Conservation (phyloP, 2,329 filamentous ascomycete genomes). For the Gliomastix tumulicola region DNA sequence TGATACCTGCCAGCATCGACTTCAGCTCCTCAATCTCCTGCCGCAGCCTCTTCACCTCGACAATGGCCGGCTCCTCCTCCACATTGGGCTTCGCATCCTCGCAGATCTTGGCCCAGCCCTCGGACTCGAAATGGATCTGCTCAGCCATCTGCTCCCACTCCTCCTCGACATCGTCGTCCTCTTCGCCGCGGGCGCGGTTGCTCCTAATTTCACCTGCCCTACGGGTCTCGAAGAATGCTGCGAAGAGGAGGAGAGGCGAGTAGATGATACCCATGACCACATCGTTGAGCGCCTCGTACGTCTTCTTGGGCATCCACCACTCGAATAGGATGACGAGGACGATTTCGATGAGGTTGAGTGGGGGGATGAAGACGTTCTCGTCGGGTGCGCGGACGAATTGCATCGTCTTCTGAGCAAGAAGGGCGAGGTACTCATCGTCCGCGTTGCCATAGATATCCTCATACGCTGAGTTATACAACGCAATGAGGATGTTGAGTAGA, state of each 20-base stretch:
- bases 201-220: conserved; percentile 59
- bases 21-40: conserved; percentile 53
- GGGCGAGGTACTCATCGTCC: conserved; percentile 88
- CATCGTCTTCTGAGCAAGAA: conserved; percentile 92
- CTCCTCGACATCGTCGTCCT: conserved; percentile 80
- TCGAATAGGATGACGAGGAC: conserved; percentile 74
- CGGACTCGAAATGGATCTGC: conserved; percentile 71
- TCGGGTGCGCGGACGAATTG: conserved; percentile 95
- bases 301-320: conserved; percentile 80
- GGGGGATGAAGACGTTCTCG: conserved; percentile 96
- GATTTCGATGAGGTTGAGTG: conserved; percentile 90
- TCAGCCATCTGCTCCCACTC: conserved; percentile 84
- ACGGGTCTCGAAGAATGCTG: conserved; percentile 64
- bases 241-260: conserved; percentile 72
- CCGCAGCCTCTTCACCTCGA: conserved; percentile 57
- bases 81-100: conserved; percentile 72
- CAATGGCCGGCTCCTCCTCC: conserved; percentile 67
- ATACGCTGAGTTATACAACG: conserved; percentile 94
- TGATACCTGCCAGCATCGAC: conserved; percentile 30
- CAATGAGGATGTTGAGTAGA: conserved; percentile 91
- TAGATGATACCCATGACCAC: conserved; percentile 82
- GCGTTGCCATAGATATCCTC: conserved; percentile 92
- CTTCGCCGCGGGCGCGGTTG: conserved; percentile 75
- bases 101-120: conserved; percentile 81
- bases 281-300: conserved; percentile 81